phyloP scores from a whole-genome alignment of 768 basidiomycete genomes.

The Phylloporus arenicola region DNA sequence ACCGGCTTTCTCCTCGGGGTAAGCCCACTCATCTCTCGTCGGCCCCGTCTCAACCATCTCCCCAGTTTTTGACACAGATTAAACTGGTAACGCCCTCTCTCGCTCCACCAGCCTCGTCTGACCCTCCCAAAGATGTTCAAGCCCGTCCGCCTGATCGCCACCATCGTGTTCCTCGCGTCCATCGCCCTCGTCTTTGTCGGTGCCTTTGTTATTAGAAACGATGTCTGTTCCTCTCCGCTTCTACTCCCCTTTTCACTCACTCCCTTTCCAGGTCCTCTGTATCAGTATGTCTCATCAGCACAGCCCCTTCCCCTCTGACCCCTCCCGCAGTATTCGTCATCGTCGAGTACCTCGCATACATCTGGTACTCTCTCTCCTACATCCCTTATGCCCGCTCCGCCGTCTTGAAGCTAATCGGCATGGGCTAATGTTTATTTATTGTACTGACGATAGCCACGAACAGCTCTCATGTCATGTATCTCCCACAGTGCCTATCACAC shows the following conservation, averaged over 20 bases:
- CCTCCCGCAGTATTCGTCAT: slow-evolving; percentile 71
- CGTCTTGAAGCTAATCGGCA: slow-evolving; percentile 58
- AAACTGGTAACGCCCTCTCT: slow-evolving; percentile 54
- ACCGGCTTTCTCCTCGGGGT: slow-evolving; percentile 92
- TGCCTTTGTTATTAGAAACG: slow-evolving; percentile 71
- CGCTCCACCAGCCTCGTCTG: not conserved
- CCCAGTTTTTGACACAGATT: slow-evolving; percentile 70
- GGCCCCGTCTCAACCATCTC: slow-evolving; percentile 6
- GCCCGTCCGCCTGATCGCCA: slow-evolving; percentile 79
- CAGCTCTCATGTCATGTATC: not conserved
- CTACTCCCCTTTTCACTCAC: not conserved
- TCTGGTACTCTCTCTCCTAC: slow-evolving; percentile 85
- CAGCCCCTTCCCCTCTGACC: not conserved
- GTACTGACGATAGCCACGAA: slow-evolving; percentile 6
- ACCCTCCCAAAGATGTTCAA: slow-evolving; percentile 77
- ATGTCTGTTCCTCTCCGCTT: slow-evolving; percentile 39
- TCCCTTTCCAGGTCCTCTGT: slow-evolving; percentile 49
- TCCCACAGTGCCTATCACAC: not conserved
- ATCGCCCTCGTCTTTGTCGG: slow-evolving; percentile 81
- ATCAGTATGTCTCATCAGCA: slow-evolving; percentile 40
- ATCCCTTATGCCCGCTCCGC: slow-evolving; percentile 86
- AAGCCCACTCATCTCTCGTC: slow-evolving; percentile 23
- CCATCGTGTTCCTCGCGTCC: slow-evolving; percentile 69
- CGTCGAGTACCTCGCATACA: slow-evolving; percentile 86
- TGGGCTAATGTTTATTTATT: slow-evolving; percentile 17